Percentiles rank a stretch among this genome's conserved stretches.
These are phyloP conservation scores for Backusella macrospora DNA, from an alignment of 192 early-diverging fungal species.

Conservation along the genomic window DNA sequence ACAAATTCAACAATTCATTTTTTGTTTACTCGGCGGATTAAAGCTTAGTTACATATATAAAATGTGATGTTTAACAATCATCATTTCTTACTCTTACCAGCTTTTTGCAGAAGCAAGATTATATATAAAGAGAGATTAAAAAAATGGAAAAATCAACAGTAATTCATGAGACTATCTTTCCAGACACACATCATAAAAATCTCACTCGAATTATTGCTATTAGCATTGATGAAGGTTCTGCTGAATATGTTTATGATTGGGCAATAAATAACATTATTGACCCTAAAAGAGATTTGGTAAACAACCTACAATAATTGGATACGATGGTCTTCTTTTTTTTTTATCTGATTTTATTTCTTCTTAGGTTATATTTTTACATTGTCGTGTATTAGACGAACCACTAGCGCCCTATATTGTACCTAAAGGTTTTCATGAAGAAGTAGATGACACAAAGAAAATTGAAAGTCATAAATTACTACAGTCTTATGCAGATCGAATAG, in stretches of 20 bases:
- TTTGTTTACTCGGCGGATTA: no score
- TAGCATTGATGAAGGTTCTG: slow-evolving; percentile 27
- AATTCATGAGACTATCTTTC: slow-evolving; percentile 6
- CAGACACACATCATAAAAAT: neutral
- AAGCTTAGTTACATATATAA: no score
- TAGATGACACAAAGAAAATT: slow-evolving; percentile 24
- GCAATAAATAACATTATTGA: slow-evolving; percentile 35
- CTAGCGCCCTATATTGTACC: slow-evolving; percentile 31
- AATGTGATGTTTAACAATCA: no score
- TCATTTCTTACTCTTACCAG: no score
- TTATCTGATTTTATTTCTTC: neutral
- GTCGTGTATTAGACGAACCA: slow-evolving; percentile 18
- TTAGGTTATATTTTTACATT: slow-evolving; percentile 29
- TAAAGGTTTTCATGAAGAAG: slow-evolving; percentile 28
- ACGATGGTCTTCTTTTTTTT: neutral
- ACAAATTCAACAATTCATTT: no score
- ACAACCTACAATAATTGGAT: neutral
- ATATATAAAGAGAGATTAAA: no score
- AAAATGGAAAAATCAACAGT: slow-evolving; percentile 5
- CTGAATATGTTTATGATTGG: slow-evolving; percentile 39
- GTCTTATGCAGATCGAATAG: slow-evolving; percentile 22
- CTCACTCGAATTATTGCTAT: slow-evolving; percentile 24
- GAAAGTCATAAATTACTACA: slow-evolving; percentile 26
- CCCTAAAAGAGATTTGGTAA: slow-evolving; percentile 33
- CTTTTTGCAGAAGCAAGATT: no score